Evolutionary conservation across 2,329 filamentous ascomycete species (phyloP).

Genomic region (Fusarium sp.): DNA sequence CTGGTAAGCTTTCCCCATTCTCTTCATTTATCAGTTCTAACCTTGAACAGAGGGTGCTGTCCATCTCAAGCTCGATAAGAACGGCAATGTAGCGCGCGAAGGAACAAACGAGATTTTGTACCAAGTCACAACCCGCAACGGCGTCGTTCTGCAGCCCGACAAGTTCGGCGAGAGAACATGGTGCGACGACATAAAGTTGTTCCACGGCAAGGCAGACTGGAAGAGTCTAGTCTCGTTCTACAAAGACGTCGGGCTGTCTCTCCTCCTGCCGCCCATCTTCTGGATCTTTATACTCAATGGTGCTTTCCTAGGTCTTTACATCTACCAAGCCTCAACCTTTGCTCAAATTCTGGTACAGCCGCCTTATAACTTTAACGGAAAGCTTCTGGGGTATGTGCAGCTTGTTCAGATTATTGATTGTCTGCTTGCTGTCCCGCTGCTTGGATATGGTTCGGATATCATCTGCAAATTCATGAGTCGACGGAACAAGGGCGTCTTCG

Average conservation of each 20-base stretch:
- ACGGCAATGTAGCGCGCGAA: not conserved
- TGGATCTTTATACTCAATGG: constrained; percentile 15
- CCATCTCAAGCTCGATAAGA: not conserved
- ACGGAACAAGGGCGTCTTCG: not conserved
- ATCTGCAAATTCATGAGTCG: constrained; percentile 13
- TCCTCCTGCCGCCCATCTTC: not conserved
- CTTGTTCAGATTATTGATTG: not conserved
- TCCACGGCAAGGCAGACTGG: not conserved
- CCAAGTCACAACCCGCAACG: constrained; percentile 13
- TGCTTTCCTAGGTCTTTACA: constrained; percentile 8
- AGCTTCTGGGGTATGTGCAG: constrained; percentile 1
- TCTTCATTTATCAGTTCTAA: accelerated
- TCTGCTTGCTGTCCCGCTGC: not conserved
- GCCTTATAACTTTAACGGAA: not conserved
- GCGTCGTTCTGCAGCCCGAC: not conserved
- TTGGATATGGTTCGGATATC: not conserved
- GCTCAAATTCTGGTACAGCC: not conserved
- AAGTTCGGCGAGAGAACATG: constrained; percentile 8
- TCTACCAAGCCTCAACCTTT: constrained; percentile 7
- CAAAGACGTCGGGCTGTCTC: not conserved
- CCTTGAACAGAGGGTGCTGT: not conserved
- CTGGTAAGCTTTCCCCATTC: accelerated
- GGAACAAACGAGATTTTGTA: not conserved
- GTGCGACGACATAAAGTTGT: not conserved
- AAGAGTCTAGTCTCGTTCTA: not conserved